Evolutionary conservation across 2,329 filamentous ascomycete genomes (phyloP), one percentile per base, ranked within the genome.

Genomic region (Hypoxylon sp.): DNA sequence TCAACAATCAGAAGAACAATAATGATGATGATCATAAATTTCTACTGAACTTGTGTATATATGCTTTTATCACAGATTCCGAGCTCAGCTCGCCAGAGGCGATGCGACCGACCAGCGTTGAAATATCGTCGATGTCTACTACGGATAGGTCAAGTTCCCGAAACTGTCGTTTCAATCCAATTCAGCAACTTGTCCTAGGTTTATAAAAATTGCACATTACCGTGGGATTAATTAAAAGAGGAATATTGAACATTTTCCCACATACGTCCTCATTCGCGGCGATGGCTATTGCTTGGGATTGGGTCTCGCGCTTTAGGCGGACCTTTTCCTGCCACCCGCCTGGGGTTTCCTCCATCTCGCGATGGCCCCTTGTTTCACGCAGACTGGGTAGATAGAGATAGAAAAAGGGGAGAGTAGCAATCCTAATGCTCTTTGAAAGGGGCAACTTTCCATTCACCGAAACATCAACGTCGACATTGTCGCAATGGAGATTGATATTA

Each of bases 41-140:
- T 55, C 65, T 59, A 73, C 71, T 54, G 26, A 66, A 71, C 68
- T 67, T 74, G 35, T 50, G 55, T 42, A 75, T 74, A 50, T 73
- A 73, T 42, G 70, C 67, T 61, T 63, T 67, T 2, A 64, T 63
- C 17, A 74, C 66, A 31, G 47, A 47, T 59, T 74, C 70, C 3
- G 69, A 71, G 9, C 57, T 72, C 5, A 74, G 31, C 48, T 73
- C 52, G 10, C 71, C 64, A 3, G 66, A 62, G 17, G 67, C 62
- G 35, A 75, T 66, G 19, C 61, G 59, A 29, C 63, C 35, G 17
- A 52, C 63, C 3, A 69, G 44, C 3, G 66, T 58, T 33, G 63
- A 35, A 42, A 72, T 66, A 50, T 72, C 70, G 31, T 66, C 67
- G 33, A 68, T 59, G 6, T 62, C 65, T 51, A 64, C 37, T 17